phyloP scores from a whole-genome alignment of 192 early-diverging fungal species.

The Coemansia javaensis region DNA sequence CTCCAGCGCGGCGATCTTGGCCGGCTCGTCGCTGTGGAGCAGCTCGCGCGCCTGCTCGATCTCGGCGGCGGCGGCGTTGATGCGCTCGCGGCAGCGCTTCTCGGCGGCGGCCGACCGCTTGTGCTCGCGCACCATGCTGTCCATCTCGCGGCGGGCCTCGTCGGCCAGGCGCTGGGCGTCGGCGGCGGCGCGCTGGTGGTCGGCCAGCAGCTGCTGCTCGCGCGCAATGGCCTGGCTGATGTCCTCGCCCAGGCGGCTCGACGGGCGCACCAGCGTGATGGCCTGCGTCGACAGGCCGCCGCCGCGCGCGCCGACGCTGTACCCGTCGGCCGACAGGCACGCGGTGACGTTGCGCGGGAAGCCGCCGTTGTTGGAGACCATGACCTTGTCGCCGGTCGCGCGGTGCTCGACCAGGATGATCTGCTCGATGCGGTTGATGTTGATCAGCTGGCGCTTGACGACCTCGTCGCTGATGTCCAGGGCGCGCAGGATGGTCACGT shows the following conservation, averaged over 20 bases:
- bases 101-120: conserved; percentile 18
- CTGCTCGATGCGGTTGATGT: conserved; percentile 61
- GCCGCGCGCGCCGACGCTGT: conserved; percentile 55
- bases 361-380: conserved; percentile 49
- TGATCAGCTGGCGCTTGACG: conserved; percentile 72
- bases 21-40: conserved; percentile 59
- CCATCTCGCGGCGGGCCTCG: conserved; percentile 29
- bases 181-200: conserved; percentile 3
- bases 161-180: conserved; percentile 14
- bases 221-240: conserved; percentile 38
- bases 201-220: conserved; percentile 22
- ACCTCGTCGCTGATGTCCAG: conserved; percentile 62
- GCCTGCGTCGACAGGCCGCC: conserved; percentile 48
- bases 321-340: conserved; percentile 59
- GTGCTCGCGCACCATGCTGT: conserved; percentile 27
- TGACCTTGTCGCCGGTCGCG: conserved; percentile 35
- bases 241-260: conserved; percentile 54
- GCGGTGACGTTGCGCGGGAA: conserved; percentile 59
- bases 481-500: conserved; percentile 59
- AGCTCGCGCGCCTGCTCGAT: conserved; percentile 51
- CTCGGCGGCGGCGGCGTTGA: conserved; percentile 25
- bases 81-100: conserved; percentile 36
- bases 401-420: conserved; percentile 60
- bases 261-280: conserved; percentile 30
- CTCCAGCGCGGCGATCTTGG: conserved; percentile 58